Conservation (phyloP, 1,284 basidiomycete genomes). For the Microbotryomycetes sp. region DNA sequence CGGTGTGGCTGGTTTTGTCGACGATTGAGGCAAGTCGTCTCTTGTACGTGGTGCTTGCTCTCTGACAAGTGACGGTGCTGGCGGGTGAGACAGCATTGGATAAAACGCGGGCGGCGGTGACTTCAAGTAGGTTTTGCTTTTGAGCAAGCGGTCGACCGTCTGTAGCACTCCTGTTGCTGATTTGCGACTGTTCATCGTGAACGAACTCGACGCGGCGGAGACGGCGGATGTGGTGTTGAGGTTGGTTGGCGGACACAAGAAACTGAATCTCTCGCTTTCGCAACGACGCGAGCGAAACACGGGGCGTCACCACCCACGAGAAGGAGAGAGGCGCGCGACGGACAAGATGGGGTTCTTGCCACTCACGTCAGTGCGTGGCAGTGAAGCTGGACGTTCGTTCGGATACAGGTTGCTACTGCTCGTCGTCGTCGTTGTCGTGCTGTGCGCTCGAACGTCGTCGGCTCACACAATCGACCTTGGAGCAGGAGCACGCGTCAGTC, state of each 20-base stretch:
- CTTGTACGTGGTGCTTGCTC: constrained; percentile 57
- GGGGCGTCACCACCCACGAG: too few relatives aligned
- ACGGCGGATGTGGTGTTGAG: too few relatives aligned
- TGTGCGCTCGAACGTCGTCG: neutral
- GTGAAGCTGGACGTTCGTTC: too few relatives aligned
- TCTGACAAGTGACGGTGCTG: constrained; percentile 69
- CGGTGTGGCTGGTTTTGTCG: constrained; percentile 42
- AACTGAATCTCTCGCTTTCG: too few relatives aligned
- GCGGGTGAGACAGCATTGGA: constrained; percentile 79
- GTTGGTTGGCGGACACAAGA: too few relatives aligned
- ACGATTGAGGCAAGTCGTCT: constrained; percentile 36
- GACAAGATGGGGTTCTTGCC: neutral
- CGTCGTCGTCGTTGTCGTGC: neutral
- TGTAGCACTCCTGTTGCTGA: constrained; percentile 43
- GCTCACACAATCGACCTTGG: constrained; percentile 34
- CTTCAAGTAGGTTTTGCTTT: constrained; percentile 57
- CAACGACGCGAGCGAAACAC: too few relatives aligned
- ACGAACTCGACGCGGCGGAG: neutral
- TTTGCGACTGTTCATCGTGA: constrained; percentile 24
- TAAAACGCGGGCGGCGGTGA: constrained; percentile 76
- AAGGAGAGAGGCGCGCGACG: too few relatives aligned
- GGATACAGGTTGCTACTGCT: too few relatives aligned
- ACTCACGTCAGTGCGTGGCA: too few relatives aligned
- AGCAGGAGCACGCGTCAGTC: constrained; percentile 3
- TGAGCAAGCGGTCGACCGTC: constrained; percentile 74